A percentile compares a stretch with the other conserved stretches of the same genome.
These are phyloP conservation scores for Calonectria naviculata DNA, from an alignment of 2,329 filamentous ascomycete genomes.

Conservation along the genomic window DNA sequence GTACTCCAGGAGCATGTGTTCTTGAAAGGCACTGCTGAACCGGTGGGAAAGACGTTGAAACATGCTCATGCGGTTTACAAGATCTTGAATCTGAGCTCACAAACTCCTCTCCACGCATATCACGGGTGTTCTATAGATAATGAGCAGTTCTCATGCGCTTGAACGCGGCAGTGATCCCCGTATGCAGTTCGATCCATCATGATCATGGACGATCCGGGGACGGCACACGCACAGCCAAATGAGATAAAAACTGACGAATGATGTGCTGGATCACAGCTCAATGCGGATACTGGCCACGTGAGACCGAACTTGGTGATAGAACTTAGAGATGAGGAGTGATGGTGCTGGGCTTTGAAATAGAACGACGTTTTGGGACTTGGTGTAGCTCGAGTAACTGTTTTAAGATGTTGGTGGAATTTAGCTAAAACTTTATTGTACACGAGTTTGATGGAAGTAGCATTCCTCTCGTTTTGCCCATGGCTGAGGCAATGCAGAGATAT, in stretches of 20 bases:
- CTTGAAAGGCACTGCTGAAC: not conserved
- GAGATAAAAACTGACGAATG: not conserved
- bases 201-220: not conserved
- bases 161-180: not conserved
- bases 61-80: not conserved
- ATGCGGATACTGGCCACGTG: not conserved
- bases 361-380: not conserved
- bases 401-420: not conserved
- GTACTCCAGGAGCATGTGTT: not conserved
- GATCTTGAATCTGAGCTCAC: not conserved
- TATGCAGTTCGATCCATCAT: conserved; percentile 4
- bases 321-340: not conserved
- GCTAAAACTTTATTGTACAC: not conserved
- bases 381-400: not conserved
- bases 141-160: not conserved
- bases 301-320: not conserved
- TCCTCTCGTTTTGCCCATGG: too few species aligned
- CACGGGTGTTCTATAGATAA: not conserved
- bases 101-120: not conserved
- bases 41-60: too few species aligned
- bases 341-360: too few species aligned
- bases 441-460: too few species aligned
- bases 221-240: not conserved
- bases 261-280: not conserved
- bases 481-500: too few species aligned